phyloP scores from a whole-genome alignment of 768 basidiomycete species.

The Agaricus subrufescens region DNA sequence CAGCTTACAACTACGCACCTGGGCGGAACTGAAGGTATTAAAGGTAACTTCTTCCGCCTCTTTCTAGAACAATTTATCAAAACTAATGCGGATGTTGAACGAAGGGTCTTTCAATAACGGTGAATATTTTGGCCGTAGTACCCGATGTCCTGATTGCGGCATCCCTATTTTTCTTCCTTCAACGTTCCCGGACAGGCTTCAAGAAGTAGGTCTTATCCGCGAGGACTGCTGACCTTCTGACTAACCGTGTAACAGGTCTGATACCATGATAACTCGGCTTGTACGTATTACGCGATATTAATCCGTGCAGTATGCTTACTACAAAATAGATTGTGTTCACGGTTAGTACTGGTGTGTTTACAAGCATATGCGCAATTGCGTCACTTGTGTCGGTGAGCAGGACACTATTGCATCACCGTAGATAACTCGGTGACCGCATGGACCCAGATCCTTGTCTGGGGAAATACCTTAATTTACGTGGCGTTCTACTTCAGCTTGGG shows the following conservation, averaged over 20 bases:
- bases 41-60: slow-evolving; percentile 28
- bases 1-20: slow-evolving; percentile 41
- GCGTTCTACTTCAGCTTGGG: slow-evolving; percentile 55
- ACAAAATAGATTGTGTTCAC: slow-evolving; percentile 44
- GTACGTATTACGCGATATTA: slow-evolving; percentile 18
- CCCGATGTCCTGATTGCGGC: slow-evolving; percentile 47
- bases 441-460: slow-evolving; percentile 40
- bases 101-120: slow-evolving; percentile 50
- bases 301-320: not conserved
- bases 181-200: slow-evolving; percentile 48
- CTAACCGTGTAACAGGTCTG: slow-evolving; percentile 28
- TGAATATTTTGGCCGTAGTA: slow-evolving; percentile 47
- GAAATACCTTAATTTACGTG: slow-evolving; percentile 49
- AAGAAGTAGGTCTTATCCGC: slow-evolving; percentile 30
- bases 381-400: slow-evolving; percentile 27
- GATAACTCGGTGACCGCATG: not conserved
- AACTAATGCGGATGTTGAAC: not conserved
- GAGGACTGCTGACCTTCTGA: not conserved
- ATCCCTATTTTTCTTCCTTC: slow-evolving; percentile 44
- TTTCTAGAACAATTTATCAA: slow-evolving; percentile 1
- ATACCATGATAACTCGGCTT: slow-evolving; percentile 49
- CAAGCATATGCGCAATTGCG: slow-evolving; percentile 26
- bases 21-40: slow-evolving; percentile 35
- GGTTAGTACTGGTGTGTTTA: slow-evolving; percentile 43
- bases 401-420: not conserved